phyloP scores from a whole-genome alignment of 2,329 filamentous ascomycete species.

The Leptographium procerum region DNA sequence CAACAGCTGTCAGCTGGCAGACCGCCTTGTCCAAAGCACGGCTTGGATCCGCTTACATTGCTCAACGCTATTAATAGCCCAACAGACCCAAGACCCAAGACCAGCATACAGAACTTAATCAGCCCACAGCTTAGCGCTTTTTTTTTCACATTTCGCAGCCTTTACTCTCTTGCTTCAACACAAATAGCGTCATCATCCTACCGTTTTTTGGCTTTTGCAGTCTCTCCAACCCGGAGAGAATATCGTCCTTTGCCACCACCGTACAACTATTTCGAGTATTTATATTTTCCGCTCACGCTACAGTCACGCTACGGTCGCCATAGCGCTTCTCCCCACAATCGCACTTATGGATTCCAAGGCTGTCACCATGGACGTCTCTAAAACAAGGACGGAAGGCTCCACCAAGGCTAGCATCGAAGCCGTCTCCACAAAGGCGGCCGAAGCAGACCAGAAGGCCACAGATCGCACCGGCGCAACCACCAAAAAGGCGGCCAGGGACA shows the following conservation, averaged over 20 bases:
- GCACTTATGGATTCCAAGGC: conserved; percentile 15
- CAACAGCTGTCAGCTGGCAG: background rate
- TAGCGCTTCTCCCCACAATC: background rate
- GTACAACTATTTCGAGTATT: too few species aligned
- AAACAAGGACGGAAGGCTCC: conserved; percentile 13
- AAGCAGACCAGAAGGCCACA: conserved; percentile 14
- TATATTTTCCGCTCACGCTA: background rate
- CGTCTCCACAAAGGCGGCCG: conserved; percentile 10
- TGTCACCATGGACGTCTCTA: conserved; percentile 11
- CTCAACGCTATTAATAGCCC: background rate
- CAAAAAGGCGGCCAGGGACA: conserved; percentile 9
- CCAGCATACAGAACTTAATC: background rate
- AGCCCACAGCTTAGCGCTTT: background rate
- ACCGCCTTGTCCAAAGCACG: background rate
- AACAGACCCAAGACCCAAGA: background rate
- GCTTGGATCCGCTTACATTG: background rate
- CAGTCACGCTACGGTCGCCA: background rate
- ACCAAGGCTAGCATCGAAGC: conserved; percentile 14
- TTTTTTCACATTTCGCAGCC: background rate
- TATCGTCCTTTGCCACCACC: background rate
- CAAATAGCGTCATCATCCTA: too few species aligned
- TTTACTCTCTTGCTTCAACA: too few species aligned
- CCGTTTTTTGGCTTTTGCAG: background rate
- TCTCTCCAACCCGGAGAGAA: background rate
- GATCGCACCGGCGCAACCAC: conserved; percentile 11